A percentile compares a stretch with the other conserved stretches of the same genome.
Conservation (phyloP, 495 filamentous ascomycete species). For the Paragyromitra xinjiangensis region DNA sequence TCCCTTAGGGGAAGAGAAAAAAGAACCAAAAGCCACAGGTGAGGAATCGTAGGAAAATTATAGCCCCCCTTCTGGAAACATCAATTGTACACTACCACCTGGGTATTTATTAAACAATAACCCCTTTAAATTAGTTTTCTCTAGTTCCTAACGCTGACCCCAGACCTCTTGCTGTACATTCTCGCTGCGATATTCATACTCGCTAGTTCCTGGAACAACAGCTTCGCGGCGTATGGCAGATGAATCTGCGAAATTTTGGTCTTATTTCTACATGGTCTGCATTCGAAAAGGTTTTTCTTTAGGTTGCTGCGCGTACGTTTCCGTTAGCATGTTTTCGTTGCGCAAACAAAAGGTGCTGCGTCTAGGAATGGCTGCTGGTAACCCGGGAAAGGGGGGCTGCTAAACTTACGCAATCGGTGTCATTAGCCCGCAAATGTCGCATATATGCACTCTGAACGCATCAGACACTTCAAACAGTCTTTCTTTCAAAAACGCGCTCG, state of each 20-base stretch:
- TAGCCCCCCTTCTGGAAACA: background rate
- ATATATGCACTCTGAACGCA: constrained; percentile 98
- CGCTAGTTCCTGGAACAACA: constrained; percentile 96
- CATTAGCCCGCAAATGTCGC: constrained; percentile 98
- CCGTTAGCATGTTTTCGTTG: constrained; percentile 11
- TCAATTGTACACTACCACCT: background rate
- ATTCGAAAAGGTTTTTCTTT: constrained; percentile 93
- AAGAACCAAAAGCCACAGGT: background rate
- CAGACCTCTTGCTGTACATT: constrained; percentile 90
- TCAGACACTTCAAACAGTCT: constrained; percentile 92
- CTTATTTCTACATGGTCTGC: constrained; percentile 97
- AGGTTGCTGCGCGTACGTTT: constrained; percentile 73
- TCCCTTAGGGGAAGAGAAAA: background rate
- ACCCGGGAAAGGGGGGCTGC: constrained; percentile 27
- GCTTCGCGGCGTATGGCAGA: constrained; percentile 97
- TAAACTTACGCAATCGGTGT: constrained; percentile 94
- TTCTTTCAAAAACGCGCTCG: constrained; percentile 96
- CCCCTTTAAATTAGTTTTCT: background rate
- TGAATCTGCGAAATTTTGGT: constrained; percentile 96
- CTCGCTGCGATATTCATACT: constrained; percentile 98
- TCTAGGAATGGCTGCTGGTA: background rate
- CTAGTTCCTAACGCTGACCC: constrained; percentile 69
- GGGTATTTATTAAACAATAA: constrained; percentile 1
- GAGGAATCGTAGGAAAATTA: background rate
- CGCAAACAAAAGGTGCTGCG: constrained; percentile 25